These are phyloP conservation scores for Vararia minispora DNA, from an alignment of 768 basidiomycete genomes.

Conservation along the genomic window DNA sequence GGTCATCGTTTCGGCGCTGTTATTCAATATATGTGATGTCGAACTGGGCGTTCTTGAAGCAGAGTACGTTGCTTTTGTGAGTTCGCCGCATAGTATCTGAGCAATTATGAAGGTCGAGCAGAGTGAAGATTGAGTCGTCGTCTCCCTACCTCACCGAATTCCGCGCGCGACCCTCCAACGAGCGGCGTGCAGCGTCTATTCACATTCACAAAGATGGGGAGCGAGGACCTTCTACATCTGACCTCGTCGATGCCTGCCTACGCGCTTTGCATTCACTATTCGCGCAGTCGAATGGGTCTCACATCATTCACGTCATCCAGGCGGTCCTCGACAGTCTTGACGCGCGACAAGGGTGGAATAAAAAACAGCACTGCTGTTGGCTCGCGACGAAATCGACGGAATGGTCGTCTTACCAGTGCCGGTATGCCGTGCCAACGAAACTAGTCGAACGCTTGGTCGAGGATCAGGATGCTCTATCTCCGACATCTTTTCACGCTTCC, in stretches of 20 bases:
- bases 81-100: constrained; percentile 5
- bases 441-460: constrained; percentile 68
- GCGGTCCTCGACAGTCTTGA: constrained; percentile 64
- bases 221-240: constrained; percentile 61
- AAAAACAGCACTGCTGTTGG: constrained; percentile 71
- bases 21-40: constrained; percentile 56
- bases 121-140: constrained; percentile 47
- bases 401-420: constrained; percentile 90
- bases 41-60: constrained; percentile 48
- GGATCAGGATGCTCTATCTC: constrained; percentile 39
- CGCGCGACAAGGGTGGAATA: constrained; percentile 48
- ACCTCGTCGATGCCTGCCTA: constrained; percentile 67
- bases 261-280: constrained; percentile 62
- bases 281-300: constrained; percentile 64
- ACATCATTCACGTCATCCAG: constrained; percentile 63
- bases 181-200: constrained; percentile 81
- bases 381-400: constrained; percentile 65
- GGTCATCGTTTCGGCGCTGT: constrained; percentile 58
- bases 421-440: constrained; percentile 79
- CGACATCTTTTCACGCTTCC: constrained; percentile 43
- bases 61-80: constrained; percentile 38
- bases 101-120: constrained; percentile 42
- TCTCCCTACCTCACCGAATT: constrained; percentile 83
- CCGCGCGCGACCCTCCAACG: constrained; percentile 63
- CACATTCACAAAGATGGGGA: constrained; percentile 86